Percentiles rank a stretch among this genome's conserved stretches.
Conservation (phyloP, 192 early-diverging fungal genomes). For the Podila epicladia region DNA sequence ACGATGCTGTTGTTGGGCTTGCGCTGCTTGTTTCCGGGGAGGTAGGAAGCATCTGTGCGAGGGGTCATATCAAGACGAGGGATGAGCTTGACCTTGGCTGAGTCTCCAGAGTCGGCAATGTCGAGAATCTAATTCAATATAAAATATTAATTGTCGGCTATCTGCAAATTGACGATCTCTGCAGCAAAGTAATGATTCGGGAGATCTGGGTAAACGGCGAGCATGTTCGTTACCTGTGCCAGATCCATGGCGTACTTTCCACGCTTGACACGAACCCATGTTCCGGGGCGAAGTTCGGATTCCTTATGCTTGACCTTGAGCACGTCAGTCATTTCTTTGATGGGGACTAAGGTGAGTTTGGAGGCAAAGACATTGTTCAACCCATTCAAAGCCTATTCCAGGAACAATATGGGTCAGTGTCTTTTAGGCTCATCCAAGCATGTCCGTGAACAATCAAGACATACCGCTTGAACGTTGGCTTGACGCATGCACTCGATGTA, state of each 20-base stretch:
- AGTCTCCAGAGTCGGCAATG: conserved; percentile 73
- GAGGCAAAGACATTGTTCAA: conserved; percentile 79
- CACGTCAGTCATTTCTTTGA: conserved; percentile 92
- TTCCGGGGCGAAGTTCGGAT: conserved; percentile 67
- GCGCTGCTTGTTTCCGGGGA: conserved; percentile 59
- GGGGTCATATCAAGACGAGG: conserved; percentile 75
- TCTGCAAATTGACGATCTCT: not conserved
- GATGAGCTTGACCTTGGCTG: conserved; percentile 74
- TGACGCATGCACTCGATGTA: conserved; percentile 90
- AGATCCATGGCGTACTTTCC: conserved; percentile 96
- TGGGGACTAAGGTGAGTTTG: conserved; percentile 83
- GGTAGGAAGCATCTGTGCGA: conserved; percentile 45
- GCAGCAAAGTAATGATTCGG: not conserved
- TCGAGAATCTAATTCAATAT: conserved; percentile 55
- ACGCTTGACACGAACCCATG: conserved; percentile 91
- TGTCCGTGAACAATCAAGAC: not conserved
- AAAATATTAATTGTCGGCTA: not conserved
- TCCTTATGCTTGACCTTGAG: conserved; percentile 78
- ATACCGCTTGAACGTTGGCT: conserved; percentile 77
- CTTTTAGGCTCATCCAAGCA: not conserved
- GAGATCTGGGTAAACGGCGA: not conserved
- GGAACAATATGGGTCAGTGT: not conserved
- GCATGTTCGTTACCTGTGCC: conserved; percentile 71
- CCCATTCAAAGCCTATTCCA: conserved; percentile 68
- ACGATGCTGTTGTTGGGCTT: conserved; percentile 60